Conservation (phyloP, 2,329 filamentous ascomycete species). For the Sarocladium brachiariae region DNA sequence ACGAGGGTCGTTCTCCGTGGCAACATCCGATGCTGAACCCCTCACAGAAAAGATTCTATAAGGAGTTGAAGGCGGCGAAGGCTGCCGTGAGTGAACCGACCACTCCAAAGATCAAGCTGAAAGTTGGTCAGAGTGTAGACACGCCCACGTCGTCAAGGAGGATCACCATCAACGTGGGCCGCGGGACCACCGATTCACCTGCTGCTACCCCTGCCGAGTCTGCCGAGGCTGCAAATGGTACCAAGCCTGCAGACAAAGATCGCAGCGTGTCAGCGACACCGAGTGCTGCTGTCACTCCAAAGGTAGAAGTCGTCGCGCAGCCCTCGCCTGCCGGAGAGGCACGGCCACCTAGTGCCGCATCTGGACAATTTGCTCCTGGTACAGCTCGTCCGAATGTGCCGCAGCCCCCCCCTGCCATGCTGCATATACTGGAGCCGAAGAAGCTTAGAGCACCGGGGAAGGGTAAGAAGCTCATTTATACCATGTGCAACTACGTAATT, state of each 20-base stretch:
- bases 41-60: conserved; percentile 59
- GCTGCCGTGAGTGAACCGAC: conserved; percentile 64
- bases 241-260: conserved; percentile 3
- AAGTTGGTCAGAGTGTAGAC: conserved; percentile 48
- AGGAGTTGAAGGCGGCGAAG: conserved; percentile 65
- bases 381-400: conserved; percentile 7
- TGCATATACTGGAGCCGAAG: conserved; percentile 28
- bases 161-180: conserved; percentile 66
- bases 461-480: conserved; percentile 26
- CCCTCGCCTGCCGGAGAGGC: conserved; percentile 9
- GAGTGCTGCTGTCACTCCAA: neutral
- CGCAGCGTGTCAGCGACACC: conserved; percentile 1
- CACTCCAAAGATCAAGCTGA: conserved; percentile 75
- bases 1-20: neutral
- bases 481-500: conserved; percentile 8
- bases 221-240: neutral
- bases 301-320: conserved; percentile 14
- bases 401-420: conserved; percentile 20
- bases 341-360: conserved; percentile 13
- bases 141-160: conserved; percentile 46
- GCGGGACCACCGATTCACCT: conserved; percentile 48
- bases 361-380: conserved; percentile 6
- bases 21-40: conserved; percentile 12
- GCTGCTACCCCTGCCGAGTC: conserved; percentile 29
- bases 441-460: conserved; percentile 34